These are phyloP conservation scores for Colletotrichum cordylinicola DNA, from an alignment of 2,329 filamentous ascomycete genomes.

Conservation along the genomic window DNA sequence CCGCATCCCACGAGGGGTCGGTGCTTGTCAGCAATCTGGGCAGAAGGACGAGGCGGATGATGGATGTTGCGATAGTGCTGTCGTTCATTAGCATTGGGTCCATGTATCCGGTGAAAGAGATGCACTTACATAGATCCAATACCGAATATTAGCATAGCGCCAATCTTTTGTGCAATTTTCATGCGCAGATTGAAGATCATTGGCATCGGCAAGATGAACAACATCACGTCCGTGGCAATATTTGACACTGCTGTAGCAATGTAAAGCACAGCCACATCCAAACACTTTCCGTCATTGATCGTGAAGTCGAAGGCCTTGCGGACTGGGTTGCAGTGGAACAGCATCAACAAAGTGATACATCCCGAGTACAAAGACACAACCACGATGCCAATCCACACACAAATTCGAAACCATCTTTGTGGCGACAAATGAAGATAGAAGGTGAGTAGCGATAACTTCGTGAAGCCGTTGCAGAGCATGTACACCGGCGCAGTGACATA, in stretches of 20 bases:
- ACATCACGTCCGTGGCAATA: constrained; percentile 51
- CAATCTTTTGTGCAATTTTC: constrained; percentile 51
- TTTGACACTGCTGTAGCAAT: constrained; percentile 53
- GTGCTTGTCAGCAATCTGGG: background rate
- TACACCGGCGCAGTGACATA: constrained; percentile 35
- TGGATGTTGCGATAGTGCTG: constrained; percentile 13
- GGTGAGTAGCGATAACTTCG: constrained; percentile 42
- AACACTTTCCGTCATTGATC: constrained; percentile 39
- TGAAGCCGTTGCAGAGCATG: constrained; percentile 38
- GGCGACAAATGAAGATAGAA: constrained; percentile 44
- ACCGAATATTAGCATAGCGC: constrained; percentile 48
- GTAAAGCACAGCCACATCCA: constrained; percentile 52
- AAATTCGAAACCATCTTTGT: constrained; percentile 35
- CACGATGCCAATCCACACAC: constrained; percentile 33
- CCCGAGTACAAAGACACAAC: constrained; percentile 32
- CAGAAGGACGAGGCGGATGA: constrained; percentile 2
- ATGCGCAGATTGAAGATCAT: constrained; percentile 51
- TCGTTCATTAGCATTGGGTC: background rate
- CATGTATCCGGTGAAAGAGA: rapidly evolving
- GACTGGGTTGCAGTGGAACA: constrained; percentile 43
- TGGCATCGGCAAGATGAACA: constrained; percentile 51
- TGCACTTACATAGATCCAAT: constrained; percentile 39
- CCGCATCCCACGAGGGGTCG: constrained; percentile 16
- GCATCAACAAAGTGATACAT: constrained; percentile 36
- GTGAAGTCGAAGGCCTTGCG: constrained; percentile 34